Conservation (phyloP, 305 asterid species). For the Solanum hybrid region DNA sequence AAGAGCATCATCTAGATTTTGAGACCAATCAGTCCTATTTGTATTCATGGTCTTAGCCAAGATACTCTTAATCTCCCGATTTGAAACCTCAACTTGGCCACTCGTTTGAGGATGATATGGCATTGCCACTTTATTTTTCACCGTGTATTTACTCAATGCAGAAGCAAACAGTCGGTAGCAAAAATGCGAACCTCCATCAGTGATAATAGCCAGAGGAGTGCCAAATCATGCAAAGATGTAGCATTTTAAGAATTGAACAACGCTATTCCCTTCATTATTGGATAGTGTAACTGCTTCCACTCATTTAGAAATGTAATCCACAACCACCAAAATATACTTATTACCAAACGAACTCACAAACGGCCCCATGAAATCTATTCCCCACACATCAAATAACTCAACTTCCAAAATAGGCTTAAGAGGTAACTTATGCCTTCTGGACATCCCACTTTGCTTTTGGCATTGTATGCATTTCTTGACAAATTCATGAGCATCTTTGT, state of each 20-base stretch:
- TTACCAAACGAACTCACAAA: neutral
- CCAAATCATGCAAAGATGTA: neutral
- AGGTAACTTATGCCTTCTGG: neutral
- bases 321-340: neutral
- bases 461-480: neutral
- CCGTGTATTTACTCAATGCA: no score
- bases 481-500: neutral
- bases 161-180: neutral
- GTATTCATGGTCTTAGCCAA: neutral
- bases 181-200: neutral
- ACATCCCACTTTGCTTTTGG: neutral
- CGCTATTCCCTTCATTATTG: neutral
- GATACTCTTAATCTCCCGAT: neutral
- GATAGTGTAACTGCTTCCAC: neutral
- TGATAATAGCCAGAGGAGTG: neutral
- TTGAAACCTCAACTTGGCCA: neutral
- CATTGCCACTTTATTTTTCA: neutral
- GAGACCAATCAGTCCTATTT: neutral
- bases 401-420: neutral
- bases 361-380: neutral
- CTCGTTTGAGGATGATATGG: neutral
- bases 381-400: neutral
- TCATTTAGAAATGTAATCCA: neutral
- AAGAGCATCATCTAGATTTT: no score
- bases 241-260: neutral